Percentiles rank a stretch among this genome's conserved stretches.
Evolutionary conservation across 2,329 filamentous ascomycete genomes (phyloP).

Genomic region (Fusarium marasasianum): DNA sequence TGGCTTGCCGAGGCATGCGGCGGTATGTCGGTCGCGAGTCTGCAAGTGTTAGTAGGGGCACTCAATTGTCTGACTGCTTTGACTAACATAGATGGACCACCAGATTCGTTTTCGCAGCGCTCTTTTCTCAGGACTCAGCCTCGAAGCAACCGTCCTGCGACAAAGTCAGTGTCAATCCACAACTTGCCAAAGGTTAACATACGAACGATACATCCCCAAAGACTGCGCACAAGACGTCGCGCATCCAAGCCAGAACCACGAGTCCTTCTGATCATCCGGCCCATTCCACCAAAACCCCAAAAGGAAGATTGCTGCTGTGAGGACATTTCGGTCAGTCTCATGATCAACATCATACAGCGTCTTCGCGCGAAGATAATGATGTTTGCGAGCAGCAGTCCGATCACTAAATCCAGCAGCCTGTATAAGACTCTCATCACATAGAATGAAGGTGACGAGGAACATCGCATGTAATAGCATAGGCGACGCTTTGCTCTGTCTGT

Average conservation of each 20-base stretch:
- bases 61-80: too few species aligned
- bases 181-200: accelerated
- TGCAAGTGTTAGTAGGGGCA: neutral
- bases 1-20: slow-evolving; percentile 24
- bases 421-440: slow-evolving; percentile 14
- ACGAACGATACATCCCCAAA: slow-evolving; percentile 33
- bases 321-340: slow-evolving; percentile 4
- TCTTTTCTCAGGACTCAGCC: neutral
- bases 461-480: slow-evolving; percentile 15
- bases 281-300: slow-evolving; percentile 36
- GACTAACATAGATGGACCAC: too few species aligned
- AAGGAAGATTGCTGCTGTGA: slow-evolving; percentile 16
- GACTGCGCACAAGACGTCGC: slow-evolving; percentile 30
- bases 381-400: slow-evolving; percentile 20
- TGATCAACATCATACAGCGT: slow-evolving; percentile 27
- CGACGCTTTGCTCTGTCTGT: slow-evolving; percentile 1
- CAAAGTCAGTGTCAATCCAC: accelerated
- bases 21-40: slow-evolving; percentile 31
- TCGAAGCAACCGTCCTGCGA: neutral
- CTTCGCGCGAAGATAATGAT: slow-evolving; percentile 30
- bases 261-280: slow-evolving; percentile 32
- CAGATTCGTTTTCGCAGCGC: slow-evolving; percentile 29
- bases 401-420: slow-evolving; percentile 19
- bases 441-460: slow-evolving; percentile 16
- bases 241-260: slow-evolving; percentile 35